Conservation (phyloP, 148 eudicot genomes). For the Cornus suecica region DNA sequence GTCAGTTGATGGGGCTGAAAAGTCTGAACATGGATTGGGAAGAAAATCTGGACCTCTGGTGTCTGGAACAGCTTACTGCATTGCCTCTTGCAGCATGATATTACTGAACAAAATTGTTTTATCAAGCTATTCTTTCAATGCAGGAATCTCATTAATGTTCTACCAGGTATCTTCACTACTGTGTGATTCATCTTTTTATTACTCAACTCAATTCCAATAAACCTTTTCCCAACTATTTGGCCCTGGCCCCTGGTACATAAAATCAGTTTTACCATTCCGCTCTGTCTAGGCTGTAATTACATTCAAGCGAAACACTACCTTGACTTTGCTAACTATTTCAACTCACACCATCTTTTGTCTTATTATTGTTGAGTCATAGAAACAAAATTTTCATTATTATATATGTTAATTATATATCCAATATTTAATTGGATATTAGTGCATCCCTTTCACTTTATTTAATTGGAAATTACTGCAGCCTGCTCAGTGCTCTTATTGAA, state of each 20-base stretch:
- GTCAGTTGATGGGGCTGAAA: constrained; percentile 31
- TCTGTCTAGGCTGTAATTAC: too few relatives aligned
- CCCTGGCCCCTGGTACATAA: too few relatives aligned
- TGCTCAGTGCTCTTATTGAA: neutral
- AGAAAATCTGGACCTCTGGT: constrained; percentile 58
- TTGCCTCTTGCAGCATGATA: constrained; percentile 90
- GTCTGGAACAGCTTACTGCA: constrained; percentile 78
- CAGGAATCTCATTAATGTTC: constrained; percentile 87
- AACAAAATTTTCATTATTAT: too few relatives aligned
- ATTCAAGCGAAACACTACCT: too few relatives aligned
- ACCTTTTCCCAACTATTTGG: too few relatives aligned
- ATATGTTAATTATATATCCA: neutral
- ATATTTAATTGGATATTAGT: neutral
- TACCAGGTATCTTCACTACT: constrained; percentile 55
- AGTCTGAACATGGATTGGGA: constrained; percentile 43
- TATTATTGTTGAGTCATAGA: neutral
- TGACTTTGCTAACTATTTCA: too few relatives aligned
- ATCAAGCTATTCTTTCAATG: constrained; percentile 73
- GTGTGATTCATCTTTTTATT: too few relatives aligned
- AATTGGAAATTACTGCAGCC: neutral
- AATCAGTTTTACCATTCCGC: too few relatives aligned
- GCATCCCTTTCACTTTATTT: neutral
- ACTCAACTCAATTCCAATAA: too few relatives aligned
- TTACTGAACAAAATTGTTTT: constrained; percentile 77
- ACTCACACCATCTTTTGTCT: too few relatives aligned